Evolutionary conservation across 2,329 filamentous ascomycete species (phyloP).

Genomic region (Coniochaeta ligniaria): DNA sequence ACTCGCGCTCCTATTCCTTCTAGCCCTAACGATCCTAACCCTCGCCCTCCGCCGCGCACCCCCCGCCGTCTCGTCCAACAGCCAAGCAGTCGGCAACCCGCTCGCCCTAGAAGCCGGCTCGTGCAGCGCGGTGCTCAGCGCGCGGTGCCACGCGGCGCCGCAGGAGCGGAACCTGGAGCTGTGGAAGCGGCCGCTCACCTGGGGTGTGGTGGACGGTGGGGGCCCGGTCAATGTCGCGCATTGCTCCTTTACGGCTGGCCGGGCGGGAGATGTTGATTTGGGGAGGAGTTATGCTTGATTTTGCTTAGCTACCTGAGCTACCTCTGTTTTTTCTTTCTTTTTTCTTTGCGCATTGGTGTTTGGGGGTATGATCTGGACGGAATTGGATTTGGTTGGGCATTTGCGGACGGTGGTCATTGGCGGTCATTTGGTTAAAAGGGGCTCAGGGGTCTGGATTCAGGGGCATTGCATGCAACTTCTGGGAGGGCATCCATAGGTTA

Average conservation of each 20-base stretch:
- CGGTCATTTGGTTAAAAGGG: neutral
- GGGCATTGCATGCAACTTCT: neutral
- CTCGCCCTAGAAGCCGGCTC: constrained; percentile 37
- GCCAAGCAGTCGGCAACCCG: constrained; percentile 35
- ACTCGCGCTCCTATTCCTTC: constrained; percentile 30
- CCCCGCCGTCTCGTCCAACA: constrained; percentile 17
- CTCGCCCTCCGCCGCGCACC: constrained; percentile 33
- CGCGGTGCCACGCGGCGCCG: constrained; percentile 34
- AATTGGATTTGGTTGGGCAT: neutral
- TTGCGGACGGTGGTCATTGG: neutral
- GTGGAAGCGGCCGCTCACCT: constrained; percentile 30
- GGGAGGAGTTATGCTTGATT: constrained; percentile 29
- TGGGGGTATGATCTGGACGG: neutral
- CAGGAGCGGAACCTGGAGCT: constrained; percentile 20
- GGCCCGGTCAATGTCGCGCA: constrained; percentile 30
- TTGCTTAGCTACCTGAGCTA: no score
- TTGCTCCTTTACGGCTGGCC: constrained; percentile 35
- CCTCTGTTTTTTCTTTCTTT: no score
- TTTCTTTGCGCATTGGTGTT: constrained; percentile 1
- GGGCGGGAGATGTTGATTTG: constrained; percentile 24
- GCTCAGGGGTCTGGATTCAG: neutral
- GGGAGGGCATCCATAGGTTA: neutral
- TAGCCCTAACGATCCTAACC: constrained; percentile 25
- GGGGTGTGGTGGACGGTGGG: constrained; percentile 36
- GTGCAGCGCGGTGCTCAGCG: constrained; percentile 45